Conservation (phyloP, 257 asterid genomes). For the Ilex asprella region DNA sequence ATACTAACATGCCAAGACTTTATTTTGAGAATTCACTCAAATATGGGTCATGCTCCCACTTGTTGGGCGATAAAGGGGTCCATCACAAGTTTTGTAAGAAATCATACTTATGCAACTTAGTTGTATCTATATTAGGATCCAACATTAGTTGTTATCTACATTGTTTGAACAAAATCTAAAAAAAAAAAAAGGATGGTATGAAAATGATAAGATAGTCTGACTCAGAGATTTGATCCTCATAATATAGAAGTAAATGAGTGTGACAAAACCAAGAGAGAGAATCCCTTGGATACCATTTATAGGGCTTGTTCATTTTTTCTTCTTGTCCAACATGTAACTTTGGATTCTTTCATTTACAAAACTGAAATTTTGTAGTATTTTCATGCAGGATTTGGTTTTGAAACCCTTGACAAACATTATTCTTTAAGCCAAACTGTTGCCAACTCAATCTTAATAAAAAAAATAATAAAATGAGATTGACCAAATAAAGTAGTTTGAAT, state of each 20-base stretch:
- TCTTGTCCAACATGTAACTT: constrained; percentile 8
- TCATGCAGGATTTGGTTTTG: constrained; percentile 20
- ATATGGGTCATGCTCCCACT: no score
- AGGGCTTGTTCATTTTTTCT: background rate
- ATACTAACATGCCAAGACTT: no score
- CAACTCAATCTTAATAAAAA: background rate
- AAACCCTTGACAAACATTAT: constrained; percentile 15
- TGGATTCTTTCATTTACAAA: constrained; percentile 18
- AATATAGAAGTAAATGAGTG: background rate
- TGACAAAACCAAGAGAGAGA: constrained; percentile 3
- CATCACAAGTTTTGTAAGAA: no score
- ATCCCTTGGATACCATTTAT: constrained; percentile 1
- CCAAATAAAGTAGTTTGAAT: background rate
- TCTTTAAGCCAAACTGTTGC: constrained; percentile 2
- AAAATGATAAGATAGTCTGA: background rate
- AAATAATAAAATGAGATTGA: background rate
- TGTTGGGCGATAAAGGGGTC: no score
- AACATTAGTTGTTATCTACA: no score
- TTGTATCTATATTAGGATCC: background rate
- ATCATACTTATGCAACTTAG: no score
- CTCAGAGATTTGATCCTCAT: constrained; percentile 17
- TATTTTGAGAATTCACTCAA: no score
- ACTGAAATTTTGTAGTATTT: background rate
- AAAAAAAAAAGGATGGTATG: background rate
- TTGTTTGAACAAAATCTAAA: background rate